Conservation (phyloP, 2,329 filamentous ascomycete genomes). For the Arachnopeziza araneosa region DNA sequence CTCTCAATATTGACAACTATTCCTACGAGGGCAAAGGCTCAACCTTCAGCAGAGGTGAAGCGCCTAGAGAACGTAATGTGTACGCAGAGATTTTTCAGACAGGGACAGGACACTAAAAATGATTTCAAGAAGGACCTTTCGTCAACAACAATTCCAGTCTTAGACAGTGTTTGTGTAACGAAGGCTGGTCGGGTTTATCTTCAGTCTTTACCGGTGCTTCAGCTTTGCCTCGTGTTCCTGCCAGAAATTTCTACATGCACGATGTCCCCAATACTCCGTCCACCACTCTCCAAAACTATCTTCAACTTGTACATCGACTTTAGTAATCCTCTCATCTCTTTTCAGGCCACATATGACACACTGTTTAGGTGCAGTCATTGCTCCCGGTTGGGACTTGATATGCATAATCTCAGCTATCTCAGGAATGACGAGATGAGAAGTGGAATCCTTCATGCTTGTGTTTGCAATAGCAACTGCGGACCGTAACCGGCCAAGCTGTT, state of each 20-base stretch:
- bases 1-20: too few species aligned
- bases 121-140: too few species aligned
- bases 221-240: slow-evolving; percentile 65
- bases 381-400: slow-evolving; percentile 65
- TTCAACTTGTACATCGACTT: slow-evolving; percentile 65
- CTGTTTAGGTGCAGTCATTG: slow-evolving; percentile 64
- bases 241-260: slow-evolving; percentile 82
- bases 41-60: too few species aligned
- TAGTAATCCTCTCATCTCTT: slow-evolving; percentile 74
- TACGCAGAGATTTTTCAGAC: too few species aligned
- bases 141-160: too few species aligned
- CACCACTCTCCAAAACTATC: slow-evolving; percentile 98
- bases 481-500: slow-evolving; percentile 68
- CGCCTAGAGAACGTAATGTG: too few species aligned
- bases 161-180: too few species aligned
- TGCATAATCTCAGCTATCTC: slow-evolving; percentile 66
- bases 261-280: slow-evolving; percentile 82
- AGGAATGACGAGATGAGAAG: slow-evolving; percentile 47
- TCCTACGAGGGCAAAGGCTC: too few species aligned
- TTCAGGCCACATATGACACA: slow-evolving; percentile 86
- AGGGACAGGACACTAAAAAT: too few species aligned
- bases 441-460: slow-evolving; percentile 30
- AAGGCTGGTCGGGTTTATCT: background rate
- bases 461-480: slow-evolving; percentile 66
- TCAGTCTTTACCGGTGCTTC: slow-evolving; percentile 51